Percentiles rank a stretch among this genome's conserved stretches.
Conservation (phyloP, 2,329 filamentous ascomycete genomes). For the Epichloe typhina region DNA sequence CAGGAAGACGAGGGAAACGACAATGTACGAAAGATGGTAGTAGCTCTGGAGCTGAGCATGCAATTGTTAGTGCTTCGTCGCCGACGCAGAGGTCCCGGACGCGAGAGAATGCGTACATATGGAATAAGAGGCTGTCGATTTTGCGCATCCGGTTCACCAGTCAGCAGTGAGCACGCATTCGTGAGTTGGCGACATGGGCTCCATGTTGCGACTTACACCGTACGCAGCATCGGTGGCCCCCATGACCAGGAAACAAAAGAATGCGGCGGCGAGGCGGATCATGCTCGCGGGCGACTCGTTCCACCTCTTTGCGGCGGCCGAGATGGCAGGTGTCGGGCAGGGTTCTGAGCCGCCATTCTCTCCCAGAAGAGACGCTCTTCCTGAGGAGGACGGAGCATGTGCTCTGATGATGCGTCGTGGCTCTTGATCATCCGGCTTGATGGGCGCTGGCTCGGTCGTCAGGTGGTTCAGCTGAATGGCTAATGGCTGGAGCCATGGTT, state of each 20-base stretch:
- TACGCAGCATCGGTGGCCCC: constrained; percentile 47
- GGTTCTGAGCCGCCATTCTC: constrained; percentile 2
- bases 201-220: constrained; percentile 29
- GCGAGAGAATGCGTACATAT: constrained; percentile 25
- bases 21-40: constrained; percentile 44
- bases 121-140: constrained; percentile 31
- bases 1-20: constrained; percentile 51
- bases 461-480: background rate
- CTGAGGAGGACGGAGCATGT: background rate
- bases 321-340: background rate
- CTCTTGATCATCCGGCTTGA: background rate
- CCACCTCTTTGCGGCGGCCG: constrained; percentile 26
- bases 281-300: constrained; percentile 35
- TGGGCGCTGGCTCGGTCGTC: background rate
- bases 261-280: constrained; percentile 35
- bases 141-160: constrained; percentile 2
- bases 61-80: background rate
- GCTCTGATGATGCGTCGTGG: background rate
- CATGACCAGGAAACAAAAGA: constrained; percentile 44
- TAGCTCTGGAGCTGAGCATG: constrained; percentile 40
- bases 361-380: background rate
- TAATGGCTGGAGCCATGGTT: background rate
- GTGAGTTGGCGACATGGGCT: background rate
- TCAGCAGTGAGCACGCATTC: background rate
- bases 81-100: too few species aligned